Conservation (phyloP, 2,329 filamentous ascomycete genomes). For the Hortaea sp. region DNA sequence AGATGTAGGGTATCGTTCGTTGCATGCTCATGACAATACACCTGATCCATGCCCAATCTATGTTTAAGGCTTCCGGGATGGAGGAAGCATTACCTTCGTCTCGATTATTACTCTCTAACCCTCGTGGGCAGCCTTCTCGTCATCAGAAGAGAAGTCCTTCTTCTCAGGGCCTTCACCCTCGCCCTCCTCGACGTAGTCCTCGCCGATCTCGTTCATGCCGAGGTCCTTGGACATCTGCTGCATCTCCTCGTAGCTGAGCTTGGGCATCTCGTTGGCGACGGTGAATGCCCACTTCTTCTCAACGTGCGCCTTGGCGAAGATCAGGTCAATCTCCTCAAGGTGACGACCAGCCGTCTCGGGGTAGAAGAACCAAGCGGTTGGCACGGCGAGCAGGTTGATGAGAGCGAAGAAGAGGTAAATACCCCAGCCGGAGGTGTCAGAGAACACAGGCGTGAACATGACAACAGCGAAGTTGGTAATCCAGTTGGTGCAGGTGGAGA, state of each 20-base stretch:
- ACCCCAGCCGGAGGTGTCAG: constrained; percentile 16
- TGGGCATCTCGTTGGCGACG: constrained; percentile 4
- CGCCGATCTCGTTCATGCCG: constrained; percentile 1
- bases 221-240: background rate
- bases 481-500: constrained; percentile 19
- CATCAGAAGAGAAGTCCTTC: background rate
- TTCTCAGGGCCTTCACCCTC: background rate
- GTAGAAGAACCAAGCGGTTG: constrained; percentile 48
- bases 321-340: constrained; percentile 60
- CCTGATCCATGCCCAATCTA: too few relatives aligned
- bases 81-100: too few relatives aligned
- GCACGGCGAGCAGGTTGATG: constrained; percentile 31
- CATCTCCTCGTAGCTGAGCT: constrained; percentile 1
- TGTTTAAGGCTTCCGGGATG: too few relatives aligned
- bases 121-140: background rate
- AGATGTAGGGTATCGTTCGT: too few relatives aligned
- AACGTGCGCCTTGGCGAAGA: constrained; percentile 36
- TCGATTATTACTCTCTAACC: too few relatives aligned
- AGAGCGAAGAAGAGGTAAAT: constrained; percentile 37
- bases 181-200: background rate
- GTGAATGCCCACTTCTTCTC: constrained; percentile 3
- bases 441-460: background rate
- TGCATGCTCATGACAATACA: too few relatives aligned
- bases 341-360: constrained; percentile 45
- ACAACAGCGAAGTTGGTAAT: constrained; percentile 4